Percentiles rank a stretch among this genome's conserved stretches.
These are phyloP conservation scores for Hevea brasiliensis DNA, from an alignment of 345 rosid species.

Conservation along the genomic window DNA sequence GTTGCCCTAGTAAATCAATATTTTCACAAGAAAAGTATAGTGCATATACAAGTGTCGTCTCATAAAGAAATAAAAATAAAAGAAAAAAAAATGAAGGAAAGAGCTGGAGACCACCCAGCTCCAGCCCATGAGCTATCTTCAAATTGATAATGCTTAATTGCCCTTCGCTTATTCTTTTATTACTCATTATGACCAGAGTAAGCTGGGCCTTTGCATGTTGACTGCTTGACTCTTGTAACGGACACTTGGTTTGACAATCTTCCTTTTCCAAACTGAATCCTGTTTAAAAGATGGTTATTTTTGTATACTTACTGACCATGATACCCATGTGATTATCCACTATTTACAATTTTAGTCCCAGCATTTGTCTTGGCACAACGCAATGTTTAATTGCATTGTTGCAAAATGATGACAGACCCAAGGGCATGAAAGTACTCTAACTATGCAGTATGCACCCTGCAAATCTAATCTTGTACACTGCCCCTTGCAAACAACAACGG, in stretches of 20 bases:
- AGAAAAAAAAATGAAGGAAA: not conserved
- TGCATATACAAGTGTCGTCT: not conserved
- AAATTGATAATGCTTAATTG: not conserved
- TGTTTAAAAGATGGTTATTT: not conserved
- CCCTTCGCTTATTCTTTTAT: not conserved
- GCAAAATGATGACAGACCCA: not conserved
- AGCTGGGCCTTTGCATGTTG: not conserved
- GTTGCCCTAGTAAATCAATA: not conserved
- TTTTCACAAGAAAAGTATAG: not conserved
- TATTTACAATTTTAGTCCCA: not conserved
- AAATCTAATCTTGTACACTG: not conserved
- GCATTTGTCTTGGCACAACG: not conserved
- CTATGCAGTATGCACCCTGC: not conserved
- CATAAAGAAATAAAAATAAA: not conserved
- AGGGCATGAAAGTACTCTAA: conserved; percentile 13
- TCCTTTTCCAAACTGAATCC: not conserved
- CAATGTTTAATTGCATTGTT: not conserved
- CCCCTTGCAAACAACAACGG: conserved; percentile 6
- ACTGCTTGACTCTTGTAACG: conserved; percentile 2
- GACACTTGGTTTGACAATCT: not conserved
- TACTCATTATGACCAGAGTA: too few species aligned
- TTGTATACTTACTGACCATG: not conserved
- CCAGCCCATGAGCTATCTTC: conserved; percentile 4
- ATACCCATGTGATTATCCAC: not conserved
- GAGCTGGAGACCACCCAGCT: conserved; percentile 26